Conservation (phyloP, 192 early-diverging fungal genomes). For the Podila clonocystis region DNA sequence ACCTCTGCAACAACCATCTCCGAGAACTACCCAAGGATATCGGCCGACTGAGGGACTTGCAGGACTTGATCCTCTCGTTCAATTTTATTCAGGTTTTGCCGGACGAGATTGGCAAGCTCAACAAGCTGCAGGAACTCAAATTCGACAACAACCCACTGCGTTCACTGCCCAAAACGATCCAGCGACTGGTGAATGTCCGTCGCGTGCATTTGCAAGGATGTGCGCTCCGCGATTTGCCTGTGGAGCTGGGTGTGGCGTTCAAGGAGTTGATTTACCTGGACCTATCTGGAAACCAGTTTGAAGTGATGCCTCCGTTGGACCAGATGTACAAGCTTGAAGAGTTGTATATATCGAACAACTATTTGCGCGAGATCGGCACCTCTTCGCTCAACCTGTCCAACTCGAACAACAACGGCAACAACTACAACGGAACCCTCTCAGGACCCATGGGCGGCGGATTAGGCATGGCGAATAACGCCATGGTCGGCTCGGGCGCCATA, state of each 20-base stretch:
- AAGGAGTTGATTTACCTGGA: constrained; percentile 44
- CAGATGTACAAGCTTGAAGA: constrained; percentile 50
- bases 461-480: background rate
- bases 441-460: constrained; percentile 11
- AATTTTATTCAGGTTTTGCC: constrained; percentile 58
- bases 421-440: constrained; percentile 7
- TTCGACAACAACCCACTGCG: constrained; percentile 54
- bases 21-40: constrained; percentile 51
- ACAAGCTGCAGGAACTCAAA: constrained; percentile 53
- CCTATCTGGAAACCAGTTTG: constrained; percentile 53
- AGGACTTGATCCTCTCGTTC: constrained; percentile 63
- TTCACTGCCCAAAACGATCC: constrained; percentile 42
- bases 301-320: constrained; percentile 48
- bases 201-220: constrained; percentile 54
- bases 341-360: constrained; percentile 54
- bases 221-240: constrained; percentile 46
- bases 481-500: too few species aligned
- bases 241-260: constrained; percentile 52
- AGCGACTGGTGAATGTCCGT: constrained; percentile 29
- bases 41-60: constrained; percentile 51
- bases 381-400: constrained; percentile 36
- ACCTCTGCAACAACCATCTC: constrained; percentile 60
- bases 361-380: constrained; percentile 44
- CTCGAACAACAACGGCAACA: constrained; percentile 13
- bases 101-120: constrained; percentile 53